Evolutionary conservation across 257 asterid genomes (phyloP), one percentile per base, ranked within the genome.

Genomic region (Eucommia ulmoides): DNA sequence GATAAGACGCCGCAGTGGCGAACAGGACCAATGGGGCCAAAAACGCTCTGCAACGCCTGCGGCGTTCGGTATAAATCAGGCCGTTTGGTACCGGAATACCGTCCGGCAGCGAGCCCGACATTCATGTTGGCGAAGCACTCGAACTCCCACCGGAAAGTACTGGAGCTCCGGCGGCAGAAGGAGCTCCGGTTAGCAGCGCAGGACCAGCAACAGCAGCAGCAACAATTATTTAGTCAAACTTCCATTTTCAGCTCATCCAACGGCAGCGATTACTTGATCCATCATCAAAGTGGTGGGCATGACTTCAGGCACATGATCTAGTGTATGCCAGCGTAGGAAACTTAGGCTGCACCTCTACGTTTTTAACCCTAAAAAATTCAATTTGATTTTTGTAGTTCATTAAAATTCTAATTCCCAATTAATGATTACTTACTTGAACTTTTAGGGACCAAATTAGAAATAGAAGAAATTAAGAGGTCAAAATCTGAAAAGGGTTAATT

Each of bases 1-100:
- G 98, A 91, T 8, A 91, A 85, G 73, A 91, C 98, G 0, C 98
- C 98, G 7, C 98, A 91, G 33, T 91, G 98, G 98, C 66, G 98
- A 48, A 81, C 95, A 4, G 98, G 98, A n/a, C 98, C 98, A 0
- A 64, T 86, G 87, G 99, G 99, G 50, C 96, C 96, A 0, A 91
- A 91, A 41, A 91, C 98, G 0, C 56, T 89, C 16, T 89, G 96
- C 71, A 89, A 89, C 48, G 98, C 98, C 3, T 91, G 98, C 45
- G 98, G 98, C 1, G 96, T 91, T 51, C 74, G 98, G 6, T 86
- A 71, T 80, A 91, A 86, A 66, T 91, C 94, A 56, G 98, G 98
- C 2, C 84, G 99, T 4, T 73, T 91, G 8, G 96, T 91, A 33
- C 95, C 96, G 21, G 99, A 91, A 15, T 91, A 91, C 65, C 79